Evolutionary conservation across 306 rosid species (phyloP).

Genomic region (Vachellia pachyceras): DNA sequence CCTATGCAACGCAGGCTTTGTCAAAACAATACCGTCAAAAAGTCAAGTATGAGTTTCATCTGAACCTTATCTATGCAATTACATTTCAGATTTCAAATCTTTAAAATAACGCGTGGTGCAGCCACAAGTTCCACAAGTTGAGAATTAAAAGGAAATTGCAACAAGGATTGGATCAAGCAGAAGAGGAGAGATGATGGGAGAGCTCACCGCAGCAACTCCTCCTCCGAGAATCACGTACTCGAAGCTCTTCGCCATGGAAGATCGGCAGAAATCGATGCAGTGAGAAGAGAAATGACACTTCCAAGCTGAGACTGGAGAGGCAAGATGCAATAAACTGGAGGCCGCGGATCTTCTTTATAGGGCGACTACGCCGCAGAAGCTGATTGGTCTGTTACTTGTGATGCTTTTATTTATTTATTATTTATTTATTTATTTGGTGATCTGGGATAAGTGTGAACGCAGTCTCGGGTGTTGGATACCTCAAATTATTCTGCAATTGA

Average conservation of each 20-base stretch:
- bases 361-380: neutral
- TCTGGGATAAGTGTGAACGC: conserved; percentile 15
- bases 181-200: conserved; percentile 5
- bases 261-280: neutral
- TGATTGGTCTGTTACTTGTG: neutral
- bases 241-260: conserved; percentile 77
- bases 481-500: neutral
- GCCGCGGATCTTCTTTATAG: conserved; percentile 34
- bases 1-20: neutral
- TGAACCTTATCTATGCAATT: neutral
- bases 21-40: neutral
- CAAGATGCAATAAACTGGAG: neutral
- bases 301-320: neutral
- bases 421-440: neutral
- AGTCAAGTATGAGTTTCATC: neutral
- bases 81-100: neutral
- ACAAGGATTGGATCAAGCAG: neutral
- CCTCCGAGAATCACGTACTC: conserved; percentile 89
- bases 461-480: neutral
- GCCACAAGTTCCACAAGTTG: neutral
- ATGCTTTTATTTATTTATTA: no score
- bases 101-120: neutral
- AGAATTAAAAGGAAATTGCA: neutral
- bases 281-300: neutral
- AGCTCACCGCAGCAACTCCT: conserved; percentile 94